A percentile compares a stretch with the other conserved stretches of the same genome.
These are phyloP conservation scores for Mesembryanthemum crystallinum DNA, from an alignment of 148 eudicot genomes.

Conservation along the genomic window DNA sequence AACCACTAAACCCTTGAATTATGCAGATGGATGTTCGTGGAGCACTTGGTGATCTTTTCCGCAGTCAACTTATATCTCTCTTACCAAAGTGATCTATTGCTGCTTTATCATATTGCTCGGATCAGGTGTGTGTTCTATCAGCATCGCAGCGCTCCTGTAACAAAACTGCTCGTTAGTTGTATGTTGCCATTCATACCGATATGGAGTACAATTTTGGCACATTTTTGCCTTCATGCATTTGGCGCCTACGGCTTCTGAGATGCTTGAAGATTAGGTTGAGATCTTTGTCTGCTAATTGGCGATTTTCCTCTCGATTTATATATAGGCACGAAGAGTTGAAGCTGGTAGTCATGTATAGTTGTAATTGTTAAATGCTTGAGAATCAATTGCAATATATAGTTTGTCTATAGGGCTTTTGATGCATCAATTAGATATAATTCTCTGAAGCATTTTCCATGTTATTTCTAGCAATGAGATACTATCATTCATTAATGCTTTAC, in stretches of 20 bases:
- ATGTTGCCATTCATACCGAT: background rate
- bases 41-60: slow-evolving; percentile 83
- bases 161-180: background rate
- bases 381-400: background rate
- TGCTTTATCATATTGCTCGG: slow-evolving; percentile 1
- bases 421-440: too few species aligned
- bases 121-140: background rate
- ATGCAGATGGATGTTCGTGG: slow-evolving; percentile 91
- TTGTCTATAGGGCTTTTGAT: background rate
- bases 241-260: slow-evolving; percentile 10
- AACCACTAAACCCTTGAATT: slow-evolving; percentile 2
- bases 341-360: slow-evolving; percentile 17
- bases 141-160: background rate
- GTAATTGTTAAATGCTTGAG: background rate
- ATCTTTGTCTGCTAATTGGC: background rate
- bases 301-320: background rate
- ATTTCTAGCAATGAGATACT: too few species aligned
- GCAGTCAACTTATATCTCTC: slow-evolving; percentile 57
- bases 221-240: slow-evolving; percentile 8
- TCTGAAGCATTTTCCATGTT: too few species aligned
- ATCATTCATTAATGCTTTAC: too few species aligned
- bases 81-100: slow-evolving; percentile 40
- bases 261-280: slow-evolving; percentile 2
- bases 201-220: slow-evolving; percentile 10
- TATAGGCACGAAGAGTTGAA: slow-evolving; percentile 2